Evolutionary conservation across 2,329 filamentous ascomycete species (phyloP).

Genomic region (Thielaviopsis euricoi): DNA sequence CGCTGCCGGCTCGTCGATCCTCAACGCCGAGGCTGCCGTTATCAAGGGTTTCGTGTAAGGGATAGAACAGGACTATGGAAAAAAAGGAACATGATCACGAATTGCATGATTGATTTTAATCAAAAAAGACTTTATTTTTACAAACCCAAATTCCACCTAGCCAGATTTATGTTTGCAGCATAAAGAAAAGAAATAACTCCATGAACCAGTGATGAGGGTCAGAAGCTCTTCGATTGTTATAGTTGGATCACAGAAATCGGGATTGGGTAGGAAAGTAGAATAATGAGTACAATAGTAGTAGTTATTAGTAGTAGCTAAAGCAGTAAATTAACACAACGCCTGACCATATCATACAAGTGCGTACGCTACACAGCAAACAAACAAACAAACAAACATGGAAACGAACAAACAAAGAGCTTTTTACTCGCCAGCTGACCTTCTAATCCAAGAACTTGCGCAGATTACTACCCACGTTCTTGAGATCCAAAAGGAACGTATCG

Average conservation of each 20-base stretch:
- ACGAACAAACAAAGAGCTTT: background rate
- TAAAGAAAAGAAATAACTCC: background rate
- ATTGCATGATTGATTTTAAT: background rate
- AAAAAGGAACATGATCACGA: background rate
- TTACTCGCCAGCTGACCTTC: background rate
- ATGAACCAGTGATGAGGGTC: too few relatives aligned
- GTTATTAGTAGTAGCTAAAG: too few relatives aligned
- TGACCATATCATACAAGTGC: too few relatives aligned
- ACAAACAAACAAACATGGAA: background rate
- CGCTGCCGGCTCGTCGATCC: constrained; percentile 85
- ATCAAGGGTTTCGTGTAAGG: constrained; percentile 66
- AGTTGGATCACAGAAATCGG: too few relatives aligned
- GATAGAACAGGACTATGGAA: background rate
- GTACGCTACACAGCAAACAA: background rate
- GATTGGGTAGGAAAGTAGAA: too few relatives aligned
- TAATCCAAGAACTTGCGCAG: constrained; percentile 62
- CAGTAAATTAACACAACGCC: too few relatives aligned
- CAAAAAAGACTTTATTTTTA: background rate
- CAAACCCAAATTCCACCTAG: background rate
- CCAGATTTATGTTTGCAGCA: background rate
- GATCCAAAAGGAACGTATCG: constrained; percentile 84
- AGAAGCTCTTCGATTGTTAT: too few relatives aligned
- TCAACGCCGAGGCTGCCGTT: constrained; percentile 85
- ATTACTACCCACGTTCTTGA: constrained; percentile 79
- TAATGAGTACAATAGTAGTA: too few relatives aligned